These are phyloP conservation scores for Rheum nobile DNA, from an alignment of 148 eudicot genomes.

Conservation along the genomic window DNA sequence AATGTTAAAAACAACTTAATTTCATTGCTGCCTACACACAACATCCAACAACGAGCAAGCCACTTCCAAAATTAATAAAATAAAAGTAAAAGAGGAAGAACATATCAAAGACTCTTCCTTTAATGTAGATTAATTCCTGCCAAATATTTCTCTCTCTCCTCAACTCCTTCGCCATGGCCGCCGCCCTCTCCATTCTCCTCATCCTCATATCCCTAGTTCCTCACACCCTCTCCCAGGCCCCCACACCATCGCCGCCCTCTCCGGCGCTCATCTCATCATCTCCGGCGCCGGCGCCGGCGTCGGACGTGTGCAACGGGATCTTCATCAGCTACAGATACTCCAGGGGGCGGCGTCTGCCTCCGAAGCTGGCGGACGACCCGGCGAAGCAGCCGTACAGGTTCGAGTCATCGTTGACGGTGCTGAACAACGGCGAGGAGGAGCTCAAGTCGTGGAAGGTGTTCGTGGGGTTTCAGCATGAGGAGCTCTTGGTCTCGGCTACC, in stretches of 20 bases:
- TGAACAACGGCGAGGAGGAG: conserved; percentile 7
- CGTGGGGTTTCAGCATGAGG: conserved; percentile 30
- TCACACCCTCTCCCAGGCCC: background rate
- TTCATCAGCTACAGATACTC: background rate
- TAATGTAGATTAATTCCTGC: background rate
- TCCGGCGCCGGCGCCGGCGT: conserved; percentile 3
- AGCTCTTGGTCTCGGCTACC: conserved; percentile 38
- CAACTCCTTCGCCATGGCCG: background rate
- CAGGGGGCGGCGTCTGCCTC: background rate
- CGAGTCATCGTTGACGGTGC: background rate
- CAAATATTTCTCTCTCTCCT: background rate
- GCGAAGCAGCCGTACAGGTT: background rate
- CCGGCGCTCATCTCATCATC: background rate
- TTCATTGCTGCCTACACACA: background rate
- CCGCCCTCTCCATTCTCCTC: background rate
- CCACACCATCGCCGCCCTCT: background rate
- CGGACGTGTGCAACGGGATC: conserved; percentile 6
- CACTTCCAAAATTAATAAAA: background rate
- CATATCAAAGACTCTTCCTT: background rate
- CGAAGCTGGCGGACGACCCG: background rate
- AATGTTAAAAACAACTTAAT: background rate
- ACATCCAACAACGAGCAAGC: background rate
- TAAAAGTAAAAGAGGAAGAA: background rate
- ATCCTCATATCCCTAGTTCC: background rate
- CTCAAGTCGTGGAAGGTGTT: conserved; percentile 16